A percentile compares a stretch with the other conserved stretches of the same genome.
These are phyloP conservation scores for Schwanniomyces sp. DNA, from an alignment of 805 yeast genomes.

Conservation along the genomic window DNA sequence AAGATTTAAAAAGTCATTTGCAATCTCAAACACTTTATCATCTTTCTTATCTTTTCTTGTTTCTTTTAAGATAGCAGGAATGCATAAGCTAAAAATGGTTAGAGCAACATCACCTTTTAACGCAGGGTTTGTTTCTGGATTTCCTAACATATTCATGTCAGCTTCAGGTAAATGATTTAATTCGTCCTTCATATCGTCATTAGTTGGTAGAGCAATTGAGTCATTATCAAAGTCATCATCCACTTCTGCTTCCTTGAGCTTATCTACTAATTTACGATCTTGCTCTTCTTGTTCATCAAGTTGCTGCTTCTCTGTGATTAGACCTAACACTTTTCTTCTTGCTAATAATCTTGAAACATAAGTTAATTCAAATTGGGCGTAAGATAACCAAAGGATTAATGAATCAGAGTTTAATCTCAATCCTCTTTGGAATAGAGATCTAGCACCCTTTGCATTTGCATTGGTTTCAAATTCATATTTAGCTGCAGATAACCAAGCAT, in stretches of 20 bases:
- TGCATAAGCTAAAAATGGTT: constrained; percentile 37
- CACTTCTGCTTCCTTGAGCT: constrained; percentile 25
- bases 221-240: constrained; percentile 36
- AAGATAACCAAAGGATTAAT: constrained; percentile 74
- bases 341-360: constrained; percentile 82
- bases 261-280: constrained; percentile 30
- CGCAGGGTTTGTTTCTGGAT: constrained; percentile 76
- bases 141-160: constrained; percentile 81
- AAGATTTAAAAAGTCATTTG: constrained; percentile 47
- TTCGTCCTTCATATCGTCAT: constrained; percentile 59
- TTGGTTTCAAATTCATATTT: constrained; percentile 89
- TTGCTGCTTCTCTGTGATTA: constrained; percentile 74
- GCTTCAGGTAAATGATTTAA: constrained; percentile 81
- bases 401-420: constrained; percentile 80
- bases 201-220: constrained; percentile 46
- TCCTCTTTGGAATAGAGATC: constrained; percentile 82
- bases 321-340: constrained; percentile 78
- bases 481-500: constrained; percentile 94
- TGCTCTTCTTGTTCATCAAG: constrained; percentile 41
- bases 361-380: constrained; percentile 83
- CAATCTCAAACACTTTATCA: constrained; percentile 40
- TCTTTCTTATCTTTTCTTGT: constrained; percentile 21
- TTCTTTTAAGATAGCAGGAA: constrained; percentile 27
- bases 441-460: constrained; percentile 84
- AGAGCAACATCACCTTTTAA: constrained; percentile 55